These are phyloP conservation scores for Fusarium sp. DNA, from an alignment of 2,329 filamentous ascomycete species.

Conservation along the genomic window DNA sequence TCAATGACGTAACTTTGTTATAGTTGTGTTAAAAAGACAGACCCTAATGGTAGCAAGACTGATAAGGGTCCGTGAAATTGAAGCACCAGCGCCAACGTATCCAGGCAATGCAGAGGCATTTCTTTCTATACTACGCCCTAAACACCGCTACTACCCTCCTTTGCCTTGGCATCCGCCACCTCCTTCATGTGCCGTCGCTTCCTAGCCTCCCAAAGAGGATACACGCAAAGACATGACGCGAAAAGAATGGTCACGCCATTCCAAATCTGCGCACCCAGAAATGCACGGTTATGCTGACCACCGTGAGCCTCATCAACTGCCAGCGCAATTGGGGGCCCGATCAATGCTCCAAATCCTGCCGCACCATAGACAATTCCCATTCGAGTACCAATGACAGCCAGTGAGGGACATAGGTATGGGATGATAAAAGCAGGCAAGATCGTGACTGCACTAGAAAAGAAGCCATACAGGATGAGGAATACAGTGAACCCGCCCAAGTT, in stretches of 20 bases:
- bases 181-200: not conserved
- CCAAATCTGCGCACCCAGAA: not conserved
- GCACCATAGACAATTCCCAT: not conserved
- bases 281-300: not conserved
- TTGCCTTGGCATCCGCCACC: not conserved
- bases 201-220: not conserved
- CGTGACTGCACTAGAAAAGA: not conserved
- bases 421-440: not conserved
- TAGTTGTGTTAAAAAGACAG: no score
- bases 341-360: not conserved
- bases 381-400: not conserved
- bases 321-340: not conserved
- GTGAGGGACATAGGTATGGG: not conserved
- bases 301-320: not conserved
- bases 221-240: not conserved
- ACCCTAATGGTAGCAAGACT: no score
- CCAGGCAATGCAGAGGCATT: not conserved
- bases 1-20: not conserved
- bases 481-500: not conserved
- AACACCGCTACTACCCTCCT: not conserved
- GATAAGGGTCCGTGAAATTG: no score
- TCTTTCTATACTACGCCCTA: not conserved
- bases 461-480: not conserved
- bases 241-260: not conserved
- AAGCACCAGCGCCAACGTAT: not conserved